These are phyloP conservation scores for Gossypium trilobum DNA, from an alignment of 441 rosid species.

Conservation along the genomic window DNA sequence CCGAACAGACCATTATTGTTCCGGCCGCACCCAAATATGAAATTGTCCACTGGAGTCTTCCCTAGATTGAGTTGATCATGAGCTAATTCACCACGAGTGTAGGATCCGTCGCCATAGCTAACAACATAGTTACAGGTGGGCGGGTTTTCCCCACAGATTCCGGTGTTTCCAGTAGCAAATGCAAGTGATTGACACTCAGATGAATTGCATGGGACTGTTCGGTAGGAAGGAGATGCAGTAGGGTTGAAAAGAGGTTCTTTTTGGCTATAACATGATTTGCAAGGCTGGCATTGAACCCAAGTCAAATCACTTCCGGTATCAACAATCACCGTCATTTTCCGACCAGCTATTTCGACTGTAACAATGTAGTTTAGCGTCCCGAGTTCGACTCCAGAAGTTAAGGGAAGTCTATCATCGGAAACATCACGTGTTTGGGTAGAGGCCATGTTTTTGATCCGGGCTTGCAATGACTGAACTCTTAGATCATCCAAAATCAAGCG, in stretches of 20 bases:
- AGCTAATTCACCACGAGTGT: constrained; percentile 66
- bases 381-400: constrained; percentile 55
- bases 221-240: constrained; percentile 51
- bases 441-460: constrained; percentile 29
- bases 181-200: constrained; percentile 52
- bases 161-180: constrained; percentile 42
- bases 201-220: constrained; percentile 48
- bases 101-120: constrained; percentile 84
- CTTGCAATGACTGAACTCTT: constrained; percentile 47
- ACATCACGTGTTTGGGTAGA: constrained; percentile 21
- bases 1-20: constrained; percentile 72
- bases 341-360: constrained; percentile 46
- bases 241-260: constrained; percentile 66
- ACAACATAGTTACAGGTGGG: constrained; percentile 54
- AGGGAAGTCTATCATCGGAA: constrained; percentile 38
- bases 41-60: constrained; percentile 26
- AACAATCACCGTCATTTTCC: constrained; percentile 54
- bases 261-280: constrained; percentile 57
- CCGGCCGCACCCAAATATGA: constrained; percentile 76
- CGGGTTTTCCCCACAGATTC: constrained; percentile 35
- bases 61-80: constrained; percentile 48
- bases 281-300: constrained; percentile 92
- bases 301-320: constrained; percentile 94
- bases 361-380: constrained; percentile 70
- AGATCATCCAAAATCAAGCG: constrained; percentile 44